A percentile compares a stretch with the other conserved stretches of the same genome.
Evolutionary conservation across 2,329 filamentous ascomycete species (phyloP).

Genomic region (Microdochium bolleyi): DNA sequence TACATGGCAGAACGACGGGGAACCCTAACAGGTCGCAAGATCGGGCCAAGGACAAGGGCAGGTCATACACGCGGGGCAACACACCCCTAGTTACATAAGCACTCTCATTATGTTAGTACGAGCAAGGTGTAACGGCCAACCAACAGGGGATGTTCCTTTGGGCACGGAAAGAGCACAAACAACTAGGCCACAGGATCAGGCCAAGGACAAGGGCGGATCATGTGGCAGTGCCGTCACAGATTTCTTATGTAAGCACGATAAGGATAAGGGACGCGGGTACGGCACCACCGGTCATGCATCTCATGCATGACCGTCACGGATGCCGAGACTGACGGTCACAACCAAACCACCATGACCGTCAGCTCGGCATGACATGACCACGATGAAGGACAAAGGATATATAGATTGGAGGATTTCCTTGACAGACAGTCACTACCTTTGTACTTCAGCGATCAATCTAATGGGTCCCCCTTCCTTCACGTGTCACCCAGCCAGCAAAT

Average conservation of each 20-base stretch:
- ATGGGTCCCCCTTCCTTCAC: too few relatives aligned
- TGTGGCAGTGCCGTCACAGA: neutral
- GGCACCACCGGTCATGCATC: neutral
- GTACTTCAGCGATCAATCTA: too few relatives aligned
- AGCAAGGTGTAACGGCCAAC: too few relatives aligned
- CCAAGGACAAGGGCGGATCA: neutral
- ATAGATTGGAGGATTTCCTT: neutral
- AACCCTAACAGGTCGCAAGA: neutral
- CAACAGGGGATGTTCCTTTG: too few relatives aligned
- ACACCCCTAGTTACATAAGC: neutral
- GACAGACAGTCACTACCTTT: too few relatives aligned
- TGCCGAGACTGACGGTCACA: too few relatives aligned
- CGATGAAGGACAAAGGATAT: neutral
- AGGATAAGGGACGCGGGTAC: neutral
- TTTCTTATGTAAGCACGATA: neutral
- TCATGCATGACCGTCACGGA: neutral
- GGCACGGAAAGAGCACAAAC: too few relatives aligned
- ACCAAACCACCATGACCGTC: neutral
- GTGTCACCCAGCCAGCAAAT: too few relatives aligned
- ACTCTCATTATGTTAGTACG: neutral
- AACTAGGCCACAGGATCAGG: neutral
- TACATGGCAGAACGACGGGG: too few relatives aligned
- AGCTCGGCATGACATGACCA: neutral
- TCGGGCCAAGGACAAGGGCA: neutral
- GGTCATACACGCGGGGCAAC: neutral